A percentile compares a stretch with the other conserved stretches of the same genome.
Conservation (phyloP, 495 filamentous ascomycete genomes). For the Mytilinidion resinicola region DNA sequence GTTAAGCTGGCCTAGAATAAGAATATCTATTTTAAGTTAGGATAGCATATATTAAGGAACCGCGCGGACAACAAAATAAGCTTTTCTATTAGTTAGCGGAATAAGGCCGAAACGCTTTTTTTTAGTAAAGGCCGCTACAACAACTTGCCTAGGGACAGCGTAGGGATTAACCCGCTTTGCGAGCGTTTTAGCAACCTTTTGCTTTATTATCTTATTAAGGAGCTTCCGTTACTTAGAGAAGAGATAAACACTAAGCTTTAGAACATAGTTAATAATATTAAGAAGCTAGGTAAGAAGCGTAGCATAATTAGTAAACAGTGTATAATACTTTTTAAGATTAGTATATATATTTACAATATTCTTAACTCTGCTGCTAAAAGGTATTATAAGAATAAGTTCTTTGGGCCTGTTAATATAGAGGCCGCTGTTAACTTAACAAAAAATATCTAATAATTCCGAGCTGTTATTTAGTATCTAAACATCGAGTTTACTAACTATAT, state of each 20-base stretch:
- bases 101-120: conserved; percentile 38
- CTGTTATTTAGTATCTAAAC: conserved; percentile 30
- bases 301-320: conserved; percentile 11
- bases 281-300: conserved; percentile 17
- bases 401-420: conserved; percentile 4
- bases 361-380: conserved; percentile 15
- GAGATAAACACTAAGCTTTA: conserved; percentile 22
- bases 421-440: conserved; percentile 5
- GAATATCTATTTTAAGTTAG: conserved; percentile 56
- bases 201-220: conserved; percentile 26
- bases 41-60: conserved; percentile 66
- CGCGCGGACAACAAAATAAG: conserved; percentile 28
- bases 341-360: conserved; percentile 9
- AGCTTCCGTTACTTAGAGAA: conserved; percentile 23
- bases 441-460: conserved; percentile 25
- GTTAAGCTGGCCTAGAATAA: conserved; percentile 53
- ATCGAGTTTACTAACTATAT: conserved; percentile 20
- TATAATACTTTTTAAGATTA: conserved; percentile 14
- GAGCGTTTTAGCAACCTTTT: conserved; percentile 28
- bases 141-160: conserved; percentile 11
- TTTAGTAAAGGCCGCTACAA: conserved; percentile 33
- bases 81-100: conserved; percentile 41
- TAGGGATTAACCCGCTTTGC: conserved; percentile 29
- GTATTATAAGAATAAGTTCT: conserved; percentile 25
- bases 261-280: not conserved